Conservation (phyloP, 2,329 filamentous ascomycete genomes). For the Metarhizium humberi region DNA sequence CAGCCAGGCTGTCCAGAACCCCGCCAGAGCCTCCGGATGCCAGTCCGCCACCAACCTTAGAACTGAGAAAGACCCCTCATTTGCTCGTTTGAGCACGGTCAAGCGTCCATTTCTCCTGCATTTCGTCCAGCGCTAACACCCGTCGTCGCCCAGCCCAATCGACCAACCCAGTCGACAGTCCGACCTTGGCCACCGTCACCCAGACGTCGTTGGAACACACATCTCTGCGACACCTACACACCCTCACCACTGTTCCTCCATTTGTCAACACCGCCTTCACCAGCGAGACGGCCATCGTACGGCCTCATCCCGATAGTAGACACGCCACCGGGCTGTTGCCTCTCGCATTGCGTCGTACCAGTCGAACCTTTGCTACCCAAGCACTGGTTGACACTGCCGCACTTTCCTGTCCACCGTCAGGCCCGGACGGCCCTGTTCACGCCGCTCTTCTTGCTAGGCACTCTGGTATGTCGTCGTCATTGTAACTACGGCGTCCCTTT, state of each 20-base stretch:
- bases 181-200: too few species aligned
- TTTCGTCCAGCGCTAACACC: constrained; percentile 4
- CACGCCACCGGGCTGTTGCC: neutral
- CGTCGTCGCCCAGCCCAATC: neutral
- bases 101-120: constrained; percentile 5
- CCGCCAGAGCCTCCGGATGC: too few species aligned
- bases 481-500: neutral
- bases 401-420: neutral
- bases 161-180: neutral
- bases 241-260: neutral
- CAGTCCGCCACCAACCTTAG: too few species aligned
- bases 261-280: neutral
- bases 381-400: neutral
- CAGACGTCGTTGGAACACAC: too few species aligned
- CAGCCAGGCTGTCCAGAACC: too few species aligned
- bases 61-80: too few species aligned
- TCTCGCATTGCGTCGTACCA: neutral
- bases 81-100: neutral
- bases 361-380: neutral
- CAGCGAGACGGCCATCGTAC: neutral
- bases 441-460: neutral
- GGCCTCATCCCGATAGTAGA: neutral
- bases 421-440: neutral
- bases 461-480: neutral
- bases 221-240: neutral